Base-by-base conservation (phyloP, 2,329 filamentous ascomycete genomes). In the Cyclaneusma minus region DNA sequence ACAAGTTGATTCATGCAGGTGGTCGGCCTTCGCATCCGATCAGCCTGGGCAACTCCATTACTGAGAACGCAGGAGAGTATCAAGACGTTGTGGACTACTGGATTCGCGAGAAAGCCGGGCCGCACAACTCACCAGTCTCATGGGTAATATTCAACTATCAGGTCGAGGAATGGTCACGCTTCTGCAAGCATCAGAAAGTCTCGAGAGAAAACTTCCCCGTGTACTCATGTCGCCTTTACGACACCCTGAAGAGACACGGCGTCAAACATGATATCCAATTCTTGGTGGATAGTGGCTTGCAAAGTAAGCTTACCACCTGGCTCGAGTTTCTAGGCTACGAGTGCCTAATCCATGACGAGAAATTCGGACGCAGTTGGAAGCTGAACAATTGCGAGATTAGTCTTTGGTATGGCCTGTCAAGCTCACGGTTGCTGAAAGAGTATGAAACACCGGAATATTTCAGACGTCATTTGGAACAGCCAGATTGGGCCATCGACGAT, bases 301-400 rank as follows among this genome's bases (percentile, higher is more conserved):
- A 56, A 31, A 43, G 52, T 27, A 33, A 41, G 21, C 25, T 54
- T 16, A 44, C 49, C 21, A 52, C 45, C 6, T 56, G 52, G 52
- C 49, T 56, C 27, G 53, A 56, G 34, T 55, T 49, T 33, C 40
- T 54, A 14, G 37, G 33, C 26, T 54, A 32, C 29, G 37, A 46
- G 29, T 39, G 42, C 28, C 16, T 6, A 28, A 5, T 13, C n/a
- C n/a, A n/a, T n/a, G n/a, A n/a, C n/a, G n/a, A n/a, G n/a, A n/a
- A n/a, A n/a, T n/a, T n/a, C n/a, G n/a, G n/a, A n/a, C n/a, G n/a
- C n/a, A n/a, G n/a, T n/a, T n/a, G n/a, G n/a, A n/a, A n/a, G n/a
- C n/a, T n/a, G n/a, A n/a, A n/a, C n/a, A n/a, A n/a, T n/a, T n/a
- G n/a, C n/a, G n/a, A n/a, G n/a, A n/a, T n/a, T n/a, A n/a, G n/a